phyloP scores from a whole-genome alignment of 192 early-diverging fungal species.

The Obelidium mucronatum region DNA sequence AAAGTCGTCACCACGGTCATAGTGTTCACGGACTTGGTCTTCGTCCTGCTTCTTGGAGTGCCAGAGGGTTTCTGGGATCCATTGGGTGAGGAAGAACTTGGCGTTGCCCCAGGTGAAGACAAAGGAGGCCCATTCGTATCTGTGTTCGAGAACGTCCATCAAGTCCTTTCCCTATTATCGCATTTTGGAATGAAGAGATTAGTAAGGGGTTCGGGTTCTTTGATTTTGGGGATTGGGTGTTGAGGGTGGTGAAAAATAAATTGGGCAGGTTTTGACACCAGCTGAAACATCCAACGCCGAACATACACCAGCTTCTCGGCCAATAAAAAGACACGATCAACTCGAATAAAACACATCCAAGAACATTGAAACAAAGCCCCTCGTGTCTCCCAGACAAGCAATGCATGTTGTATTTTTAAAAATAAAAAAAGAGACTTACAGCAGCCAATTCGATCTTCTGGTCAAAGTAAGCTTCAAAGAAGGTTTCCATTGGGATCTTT shows the following conservation, averaged over 20 bases:
- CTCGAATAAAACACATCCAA: no score
- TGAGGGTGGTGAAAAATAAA: no score
- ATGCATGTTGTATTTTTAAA: no score
- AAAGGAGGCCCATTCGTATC: constrained; percentile 96
- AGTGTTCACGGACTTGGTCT: constrained; percentile 97
- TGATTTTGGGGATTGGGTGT: no score
- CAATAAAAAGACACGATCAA: no score
- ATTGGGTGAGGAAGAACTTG: constrained; percentile 93
- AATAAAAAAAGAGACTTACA: not conserved
- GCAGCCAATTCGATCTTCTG: constrained; percentile 89
- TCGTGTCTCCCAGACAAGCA: no score
- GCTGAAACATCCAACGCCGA: not conserved
- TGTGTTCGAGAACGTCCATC: constrained; percentile 85
- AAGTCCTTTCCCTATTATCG: constrained; percentile 64
- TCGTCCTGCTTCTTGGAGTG: constrained; percentile 98
- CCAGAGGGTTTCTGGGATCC: constrained; percentile 97
- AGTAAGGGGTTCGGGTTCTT: no score
- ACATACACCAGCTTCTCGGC: no score
- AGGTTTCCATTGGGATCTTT: constrained; percentile 97
- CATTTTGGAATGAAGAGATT: no score
- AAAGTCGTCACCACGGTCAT: constrained; percentile 99
- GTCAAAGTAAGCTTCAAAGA: constrained; percentile 97
- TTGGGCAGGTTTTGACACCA: constrained; percentile 19
- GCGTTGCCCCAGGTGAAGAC: constrained; percentile 82
- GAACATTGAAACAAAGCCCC: no score